These are phyloP conservation scores for Orychophragmus violaceus DNA, from an alignment of 345 rosid species.

Conservation along the genomic window DNA sequence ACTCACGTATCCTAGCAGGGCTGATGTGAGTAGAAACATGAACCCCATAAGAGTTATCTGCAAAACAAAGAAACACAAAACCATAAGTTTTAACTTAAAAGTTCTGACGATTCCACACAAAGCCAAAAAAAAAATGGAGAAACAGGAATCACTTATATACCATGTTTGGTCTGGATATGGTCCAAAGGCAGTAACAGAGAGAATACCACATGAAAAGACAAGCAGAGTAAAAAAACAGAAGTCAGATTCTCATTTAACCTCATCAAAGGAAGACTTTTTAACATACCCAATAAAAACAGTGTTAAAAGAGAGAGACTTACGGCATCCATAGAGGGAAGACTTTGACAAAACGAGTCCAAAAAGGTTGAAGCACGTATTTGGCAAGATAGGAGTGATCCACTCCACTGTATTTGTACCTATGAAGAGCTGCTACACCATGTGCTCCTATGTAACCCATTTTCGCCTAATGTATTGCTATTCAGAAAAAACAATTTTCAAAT, in stretches of 20 bases:
- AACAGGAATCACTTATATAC: constrained; percentile 40
- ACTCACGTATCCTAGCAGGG: constrained; percentile 90
- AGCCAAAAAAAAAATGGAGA: background rate
- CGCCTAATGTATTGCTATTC: background rate
- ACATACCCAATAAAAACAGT: background rate
- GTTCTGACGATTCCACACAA: background rate
- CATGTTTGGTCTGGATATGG: constrained; percentile 82
- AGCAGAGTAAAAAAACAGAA: constrained; percentile 17
- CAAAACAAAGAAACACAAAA: constrained; percentile 17
- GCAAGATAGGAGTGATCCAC: constrained; percentile 82
- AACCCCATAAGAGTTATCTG: constrained; percentile 95
- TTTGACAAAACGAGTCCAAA: constrained; percentile 76
- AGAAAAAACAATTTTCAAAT: background rate
- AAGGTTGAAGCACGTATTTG: constrained; percentile 91
- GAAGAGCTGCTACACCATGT: constrained; percentile 78
- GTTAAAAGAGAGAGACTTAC: constrained; percentile 39
- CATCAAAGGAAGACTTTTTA: background rate
- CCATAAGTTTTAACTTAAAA: background rate
- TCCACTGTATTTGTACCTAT: constrained; percentile 90
- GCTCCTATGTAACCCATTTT: constrained; percentile 88
- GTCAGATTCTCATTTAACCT: background rate
- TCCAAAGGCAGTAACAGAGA: constrained; percentile 17
- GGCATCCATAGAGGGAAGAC: constrained; percentile 99
- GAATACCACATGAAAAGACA: constrained; percentile 17
- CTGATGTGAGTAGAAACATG: constrained; percentile 73